Evolutionary conservation across 78 protist genomes (phyloP), one percentile per base, ranked within the genome.

Genomic region (Salpingoeca rosetta): DNA sequence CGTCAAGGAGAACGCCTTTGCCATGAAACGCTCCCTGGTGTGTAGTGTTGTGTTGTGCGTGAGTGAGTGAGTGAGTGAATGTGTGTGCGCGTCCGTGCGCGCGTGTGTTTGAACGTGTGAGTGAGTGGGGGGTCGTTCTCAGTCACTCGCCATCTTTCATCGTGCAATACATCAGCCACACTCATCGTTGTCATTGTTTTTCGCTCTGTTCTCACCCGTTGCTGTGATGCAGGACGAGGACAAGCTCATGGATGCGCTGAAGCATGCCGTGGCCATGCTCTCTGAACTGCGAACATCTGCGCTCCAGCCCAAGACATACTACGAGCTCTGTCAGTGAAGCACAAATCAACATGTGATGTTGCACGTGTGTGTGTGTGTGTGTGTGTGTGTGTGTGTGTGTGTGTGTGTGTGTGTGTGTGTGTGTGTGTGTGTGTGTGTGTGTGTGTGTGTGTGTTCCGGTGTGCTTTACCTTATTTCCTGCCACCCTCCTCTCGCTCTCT

Each of bases 261-360:
- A 96, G 88, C 89, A 92, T 78, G 87, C 95, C 2, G 74, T 93
- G 31, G 80, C 87, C 57, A 91, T 98, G 92, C 88, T 96, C 51
- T 37, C 85, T 57, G 99, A 97, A 88, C 92, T 98, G 11, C 85
- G 97, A 42, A 98, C 98, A 0, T 84, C 95, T 3, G 2, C 84
- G 28, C 85, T 98, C 28, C 45, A 94, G 28, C 99, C 99, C 44
- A 91, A 95, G 84, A 75, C 85, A 45, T 98, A 95, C 91, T 98
- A 96, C 89, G 95, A 90, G 45, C 95, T 97, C 40, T 97, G 92
- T 92, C 85, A 1, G 80, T 39, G n/a, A 12, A 3, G 31, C 3
- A 42, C 3, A 31, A 25, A 12, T 1, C 42, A 31, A 40, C 12
- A 3, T 28, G 44, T 81, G 39, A 35, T 44, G 37, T 44, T 44